These are phyloP conservation scores for Volvox africanus DNA, from an alignment of 139 green algal genomes.

Conservation along the genomic window DNA sequence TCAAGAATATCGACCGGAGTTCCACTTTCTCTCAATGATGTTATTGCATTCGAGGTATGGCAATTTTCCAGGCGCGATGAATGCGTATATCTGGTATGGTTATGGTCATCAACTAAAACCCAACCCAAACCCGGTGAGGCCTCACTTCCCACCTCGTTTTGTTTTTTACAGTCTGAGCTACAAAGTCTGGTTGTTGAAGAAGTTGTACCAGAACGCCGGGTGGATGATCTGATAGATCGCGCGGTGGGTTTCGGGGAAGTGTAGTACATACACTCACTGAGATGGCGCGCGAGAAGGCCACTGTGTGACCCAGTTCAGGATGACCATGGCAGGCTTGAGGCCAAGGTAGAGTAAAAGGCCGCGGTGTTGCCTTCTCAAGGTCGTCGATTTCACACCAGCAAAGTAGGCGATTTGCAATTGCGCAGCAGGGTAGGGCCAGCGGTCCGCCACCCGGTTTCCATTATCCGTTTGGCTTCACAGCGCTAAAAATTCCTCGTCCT, in stretches of 20 bases:
- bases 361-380: too few species aligned
- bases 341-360: too few species aligned
- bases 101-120: background rate
- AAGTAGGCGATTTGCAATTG: too few species aligned
- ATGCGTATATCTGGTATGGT: background rate
- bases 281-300: background rate
- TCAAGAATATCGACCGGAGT: background rate
- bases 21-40: constrained; percentile 56
- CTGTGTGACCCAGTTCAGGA: background rate
- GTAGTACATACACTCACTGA: too few species aligned
- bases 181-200: background rate
- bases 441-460: too few species aligned
- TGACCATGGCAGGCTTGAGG: too few species aligned
- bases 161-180: background rate
- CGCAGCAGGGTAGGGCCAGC: too few species aligned
- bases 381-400: too few species aligned
- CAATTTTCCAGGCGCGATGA: background rate
- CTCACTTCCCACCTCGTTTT: too few species aligned
- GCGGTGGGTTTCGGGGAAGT: background rate
- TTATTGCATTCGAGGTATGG: constrained; percentile 64
- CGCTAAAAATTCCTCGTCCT: too few species aligned
- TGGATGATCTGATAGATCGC: constrained; percentile 15
- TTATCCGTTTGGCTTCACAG: too few species aligned
- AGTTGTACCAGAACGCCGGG: background rate
- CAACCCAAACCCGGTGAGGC: too few species aligned